Evolutionary conservation across 2,329 filamentous ascomycete species (phyloP).

Genomic region (Ophiostoma quercus): DNA sequence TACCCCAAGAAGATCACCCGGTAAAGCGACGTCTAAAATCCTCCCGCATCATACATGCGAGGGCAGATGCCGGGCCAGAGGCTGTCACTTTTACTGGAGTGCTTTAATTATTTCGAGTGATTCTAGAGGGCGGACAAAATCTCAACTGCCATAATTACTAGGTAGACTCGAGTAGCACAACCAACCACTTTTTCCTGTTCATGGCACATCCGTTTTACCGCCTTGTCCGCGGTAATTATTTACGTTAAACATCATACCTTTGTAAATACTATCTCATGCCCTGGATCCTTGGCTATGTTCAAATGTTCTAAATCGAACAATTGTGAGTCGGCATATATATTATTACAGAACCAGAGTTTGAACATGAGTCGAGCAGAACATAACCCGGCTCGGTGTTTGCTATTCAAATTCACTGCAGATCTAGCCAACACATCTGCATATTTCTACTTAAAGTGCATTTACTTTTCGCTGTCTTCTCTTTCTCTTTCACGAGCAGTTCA

Average conservation of each 20-base stretch:
- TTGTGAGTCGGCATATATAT: no score
- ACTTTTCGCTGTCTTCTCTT: neutral
- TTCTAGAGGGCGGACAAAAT: no score
- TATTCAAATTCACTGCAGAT: neutral
- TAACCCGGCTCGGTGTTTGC: neutral
- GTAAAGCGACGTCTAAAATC: constrained; percentile 9
- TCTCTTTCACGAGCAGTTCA: neutral
- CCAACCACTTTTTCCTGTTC: neutral
- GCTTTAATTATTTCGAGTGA: neutral
- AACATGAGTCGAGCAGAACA: neutral
- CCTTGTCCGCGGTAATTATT: neutral
- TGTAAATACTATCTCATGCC: neutral
- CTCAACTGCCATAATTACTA: no score
- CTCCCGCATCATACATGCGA: neutral
- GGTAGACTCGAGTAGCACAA: neutral
- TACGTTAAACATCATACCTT: no score
- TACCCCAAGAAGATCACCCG: constrained; percentile 4
- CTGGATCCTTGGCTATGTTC: neutral
- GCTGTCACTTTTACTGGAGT: neutral
- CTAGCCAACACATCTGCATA: neutral
- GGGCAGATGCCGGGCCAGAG: neutral
- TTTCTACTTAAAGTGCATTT: neutral
- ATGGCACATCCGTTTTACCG: neutral
- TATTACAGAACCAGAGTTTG: neutral
- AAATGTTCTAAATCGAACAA: neutral